Evolutionary conservation across 108 stramenopile species (phyloP), one percentile per base, ranked within the genome.

Genomic region (Parietichytrium sp.): DNA sequence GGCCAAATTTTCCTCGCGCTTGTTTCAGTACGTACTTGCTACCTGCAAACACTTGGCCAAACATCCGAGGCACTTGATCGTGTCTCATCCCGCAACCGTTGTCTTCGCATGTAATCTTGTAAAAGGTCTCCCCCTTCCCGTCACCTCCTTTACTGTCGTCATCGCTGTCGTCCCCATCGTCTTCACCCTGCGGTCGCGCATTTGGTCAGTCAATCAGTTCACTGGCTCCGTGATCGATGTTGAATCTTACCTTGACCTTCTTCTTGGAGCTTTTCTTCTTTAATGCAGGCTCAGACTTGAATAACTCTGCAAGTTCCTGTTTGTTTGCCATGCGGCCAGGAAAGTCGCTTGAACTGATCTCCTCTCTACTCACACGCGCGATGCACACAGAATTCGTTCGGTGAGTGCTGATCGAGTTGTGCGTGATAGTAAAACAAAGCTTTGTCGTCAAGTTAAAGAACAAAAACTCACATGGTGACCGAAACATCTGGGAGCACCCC

Each of bases 61-160:
- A 84, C 78, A 96, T 82, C 84, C 94, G 87, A 49, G 96, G 96
- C 50, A 98, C 95, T 55, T 86, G 88, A 20, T 92, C 87, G 86
- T 95, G 97, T 3, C 83, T 81, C 95, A 98, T 96, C 45, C 97
- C 97, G 78, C 96, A 96, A 29, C 97, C 97, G 87, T 96, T 96
- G 88, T 98, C 97, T 20, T 83, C 83, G 16, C 96, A 95, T 42
- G 84, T 84, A 25, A 98, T 88, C 20, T 84, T 85, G 81, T 96
- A 98, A 85, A 95, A 96, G 7, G 38, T 12, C 29, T 84, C 91
- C 80, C 91, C 93, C 80, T 52, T 81, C 29, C 42, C 82, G 33
- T 38, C 49, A 12, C 47, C 80, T 42, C 52, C 54, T 81, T 29
- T 81, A 29, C 50, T 25, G 30, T 31, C 36, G 3, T 61, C 26